Base-by-base conservation (phyloP, 371 early-diverging fungal genomes). In the Mortierella sp. region DNA sequence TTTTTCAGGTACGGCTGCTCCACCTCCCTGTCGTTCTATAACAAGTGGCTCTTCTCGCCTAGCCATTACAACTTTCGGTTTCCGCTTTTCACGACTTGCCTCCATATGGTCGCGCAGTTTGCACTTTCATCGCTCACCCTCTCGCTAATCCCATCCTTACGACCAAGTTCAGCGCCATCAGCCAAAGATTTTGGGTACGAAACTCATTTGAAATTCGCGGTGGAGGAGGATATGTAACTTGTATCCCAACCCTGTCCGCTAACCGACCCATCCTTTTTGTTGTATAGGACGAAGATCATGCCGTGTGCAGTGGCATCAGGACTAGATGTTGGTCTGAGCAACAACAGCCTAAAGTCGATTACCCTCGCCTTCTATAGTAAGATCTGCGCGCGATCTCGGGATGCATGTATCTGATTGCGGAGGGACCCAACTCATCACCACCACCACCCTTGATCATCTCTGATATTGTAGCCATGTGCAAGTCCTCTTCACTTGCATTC, bases 251-350 rank as follows among this genome's bases (percentile, higher is more conserved):
- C 16, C 2, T 50, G 12, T 41, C n/a, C 7, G 10, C 34, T 34
- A 34, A 34, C 34, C 34, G 34, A 34, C 34, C 4, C 34, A 10
- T 10, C 10, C 34, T n/a, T n/a, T n/a, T 34, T 34, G 34, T 10
- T 10, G 10, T 34, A 1, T 57, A 86, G 88, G 44, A 84, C 81
- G 61, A 88, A 86, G 54, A 82, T 88, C 5, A 77, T 95, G 16
- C 97, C 97, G 0, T 95, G 96, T 67, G 95, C 92, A 21, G 66
- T 95, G 2, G 93, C 96, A 0, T 93, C 96, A 13, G 94, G 92
- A 54, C 71, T 96, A 63, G 96, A 96, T 67, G 92, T 96, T 72
- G 97, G 96, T 2, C 80, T 96, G 47, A 94, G 94, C 60, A 95
- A 95, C 67, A 82, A 90, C 8, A 91, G 92, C 13, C 74, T 96